Percentiles rank a stretch among this genome's conserved stretches.
Conservation (phyloP, 129 eudicot species). For the Escallonia rubra region DNA sequence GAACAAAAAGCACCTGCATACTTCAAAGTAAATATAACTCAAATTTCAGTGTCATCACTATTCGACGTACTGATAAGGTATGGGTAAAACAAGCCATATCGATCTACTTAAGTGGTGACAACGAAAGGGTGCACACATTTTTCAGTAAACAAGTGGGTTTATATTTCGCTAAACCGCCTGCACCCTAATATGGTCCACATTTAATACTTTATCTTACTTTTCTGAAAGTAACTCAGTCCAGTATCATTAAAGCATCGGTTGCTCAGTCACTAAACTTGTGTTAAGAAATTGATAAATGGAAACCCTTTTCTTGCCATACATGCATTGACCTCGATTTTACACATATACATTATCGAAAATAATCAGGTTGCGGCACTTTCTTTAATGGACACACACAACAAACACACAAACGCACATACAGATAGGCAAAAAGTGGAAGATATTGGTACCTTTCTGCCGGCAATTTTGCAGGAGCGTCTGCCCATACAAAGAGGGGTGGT, state of each 20-base stretch:
- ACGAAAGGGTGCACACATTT: not conserved
- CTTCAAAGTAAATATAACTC: not conserved
- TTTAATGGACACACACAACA: too few relatives aligned
- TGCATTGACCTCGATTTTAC: too few relatives aligned
- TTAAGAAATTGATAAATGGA: too few relatives aligned
- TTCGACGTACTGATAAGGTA: too few relatives aligned
- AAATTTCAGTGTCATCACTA: too few relatives aligned
- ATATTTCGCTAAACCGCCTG: not conserved
- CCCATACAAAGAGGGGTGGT: slow-evolving; percentile 85
- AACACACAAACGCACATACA: too few relatives aligned
- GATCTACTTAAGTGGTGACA: not conserved
- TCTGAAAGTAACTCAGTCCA: not conserved
- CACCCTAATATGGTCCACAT: not conserved
- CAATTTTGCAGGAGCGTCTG: slow-evolving; percentile 84
- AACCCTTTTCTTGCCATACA: too few relatives aligned
- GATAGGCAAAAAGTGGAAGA: not conserved
- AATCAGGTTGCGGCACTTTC: too few relatives aligned
- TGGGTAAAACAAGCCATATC: not conserved
- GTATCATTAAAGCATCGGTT: not conserved
- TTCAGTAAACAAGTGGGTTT: slow-evolving; percentile 19
- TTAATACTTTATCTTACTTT: too few relatives aligned
- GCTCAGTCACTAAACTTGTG: not conserved
- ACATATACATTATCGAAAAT: too few relatives aligned
- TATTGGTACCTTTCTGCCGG: slow-evolving; percentile 75
- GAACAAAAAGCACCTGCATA: not conserved